Base-by-base conservation (phyloP, 2,329 filamentous ascomycete species). In the Gnomoniopsis sp. region DNA sequence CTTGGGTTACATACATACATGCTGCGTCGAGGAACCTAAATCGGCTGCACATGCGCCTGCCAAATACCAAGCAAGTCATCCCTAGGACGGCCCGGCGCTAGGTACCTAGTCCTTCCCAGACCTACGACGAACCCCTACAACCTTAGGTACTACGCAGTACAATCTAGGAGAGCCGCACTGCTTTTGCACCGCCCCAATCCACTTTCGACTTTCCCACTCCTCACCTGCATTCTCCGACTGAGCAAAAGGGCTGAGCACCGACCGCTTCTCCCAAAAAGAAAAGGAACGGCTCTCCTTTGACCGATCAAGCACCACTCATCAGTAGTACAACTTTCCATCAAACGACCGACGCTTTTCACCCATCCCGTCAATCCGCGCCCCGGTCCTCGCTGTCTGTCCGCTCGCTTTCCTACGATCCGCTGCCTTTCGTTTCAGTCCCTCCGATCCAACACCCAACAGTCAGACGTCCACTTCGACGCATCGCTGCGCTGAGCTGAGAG, bases 361-460 rank as follows among this genome's bases (percentile, higher is more conserved):
- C 17, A 26, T 43, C 21, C 54, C 30, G 26, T 51, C 36, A 3
- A 23, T 46, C 49, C 11, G 14, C 30, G 4, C 46, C 53, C 23
- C 41, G 22, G 30, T 55, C 15, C 17, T 30, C 26, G 23, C 10
- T 41, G 22, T 17, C 22, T 38, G 49, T 26, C 49, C 44, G n/a
- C 51, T 51, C 51, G 57, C 51, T 59, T 41, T 46, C 50, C 36
- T 36, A 23, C 23, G 19, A 43, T 23, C 11, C 36, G 50, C 50
- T 11, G 23, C 22, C 49, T 48, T 57, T 57, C 54, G 53, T 60
- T 17, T 48, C 54, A 49, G 36, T 50, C 30, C 34, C n/a, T 44
- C 48, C 33, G 36, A 57, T 47, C 49, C 46, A 60, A 26, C 17
- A 30, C 21, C 38, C 19, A 46, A 19, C 54, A 51, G n/a, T 26